Evolutionary conservation across 2,329 filamentous ascomycete genomes (phyloP).

Genomic region (Byssochlamys sp.): DNA sequence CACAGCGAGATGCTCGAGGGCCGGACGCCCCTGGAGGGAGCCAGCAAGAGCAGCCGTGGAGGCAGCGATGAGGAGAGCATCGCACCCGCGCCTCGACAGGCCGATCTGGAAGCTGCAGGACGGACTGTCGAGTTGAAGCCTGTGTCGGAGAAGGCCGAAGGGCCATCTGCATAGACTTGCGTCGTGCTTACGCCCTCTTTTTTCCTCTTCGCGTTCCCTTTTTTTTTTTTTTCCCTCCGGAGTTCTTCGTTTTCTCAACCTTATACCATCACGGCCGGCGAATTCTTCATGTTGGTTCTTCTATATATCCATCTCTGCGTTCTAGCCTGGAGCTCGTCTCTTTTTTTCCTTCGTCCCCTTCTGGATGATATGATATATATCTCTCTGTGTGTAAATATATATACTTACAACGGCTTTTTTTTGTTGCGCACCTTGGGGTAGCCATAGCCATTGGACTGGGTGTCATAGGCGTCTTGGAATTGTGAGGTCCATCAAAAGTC

Average conservation of each 20-base stretch:
- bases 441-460: background rate
- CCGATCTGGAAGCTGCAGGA: conserved; percentile 14
- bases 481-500: no score
- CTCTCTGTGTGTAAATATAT: background rate
- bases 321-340: background rate
- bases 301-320: background rate
- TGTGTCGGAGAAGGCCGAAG: conserved; percentile 2
- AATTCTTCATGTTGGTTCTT: background rate
- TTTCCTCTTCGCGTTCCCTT: conserved; percentile 3
- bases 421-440: background rate
- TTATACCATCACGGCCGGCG: background rate
- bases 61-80: conserved; percentile 17
- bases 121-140: conserved; percentile 1
- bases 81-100: conserved; percentile 20
- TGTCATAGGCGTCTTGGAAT: background rate
- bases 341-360: background rate
- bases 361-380: background rate
- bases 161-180: background rate
- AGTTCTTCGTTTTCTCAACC: no score
- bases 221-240: background rate
- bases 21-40: conserved; percentile 30
- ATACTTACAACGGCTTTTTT: background rate
- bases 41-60: conserved; percentile 22
- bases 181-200: background rate
- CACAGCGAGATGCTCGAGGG: conserved; percentile 56